Evolutionary conservation across 192 early-diverging fungal genomes (phyloP).

Genomic region (Rhizoclosmatium globosum): DNA sequence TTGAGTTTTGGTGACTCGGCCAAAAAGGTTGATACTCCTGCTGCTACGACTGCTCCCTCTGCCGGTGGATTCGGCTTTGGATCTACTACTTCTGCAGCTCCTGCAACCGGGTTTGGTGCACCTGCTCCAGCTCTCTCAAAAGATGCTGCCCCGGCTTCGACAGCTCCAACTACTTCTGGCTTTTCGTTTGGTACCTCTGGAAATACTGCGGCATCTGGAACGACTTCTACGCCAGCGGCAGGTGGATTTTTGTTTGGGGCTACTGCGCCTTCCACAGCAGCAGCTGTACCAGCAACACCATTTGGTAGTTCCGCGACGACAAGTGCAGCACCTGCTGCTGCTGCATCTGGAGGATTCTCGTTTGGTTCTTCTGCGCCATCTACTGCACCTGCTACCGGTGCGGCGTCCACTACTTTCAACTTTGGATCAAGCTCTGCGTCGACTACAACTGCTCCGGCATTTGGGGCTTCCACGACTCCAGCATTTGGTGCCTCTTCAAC

Average conservation of each 20-base stretch:
- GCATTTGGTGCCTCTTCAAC: background rate
- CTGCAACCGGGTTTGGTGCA: background rate
- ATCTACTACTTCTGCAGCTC: background rate
- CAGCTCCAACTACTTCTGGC: conserved; percentile 1
- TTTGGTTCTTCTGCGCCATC: background rate
- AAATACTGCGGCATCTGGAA: background rate
- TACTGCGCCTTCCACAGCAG: background rate
- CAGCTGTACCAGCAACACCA: background rate
- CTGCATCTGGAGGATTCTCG: background rate
- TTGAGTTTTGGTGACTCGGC: too few relatives aligned
- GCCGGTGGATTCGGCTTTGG: background rate
- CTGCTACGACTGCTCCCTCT: background rate
- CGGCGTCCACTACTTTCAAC: background rate
- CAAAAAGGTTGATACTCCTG: background rate
- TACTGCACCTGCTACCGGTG: background rate
- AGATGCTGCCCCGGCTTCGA: background rate
- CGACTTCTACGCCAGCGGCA: background rate
- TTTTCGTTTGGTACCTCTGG: background rate
- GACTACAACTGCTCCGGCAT: background rate
- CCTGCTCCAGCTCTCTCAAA: background rate
- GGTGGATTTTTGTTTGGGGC: background rate
- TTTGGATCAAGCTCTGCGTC: background rate
- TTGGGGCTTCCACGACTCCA: background rate
- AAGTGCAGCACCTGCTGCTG: conserved; percentile 1
- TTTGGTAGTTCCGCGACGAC: background rate